phyloP scores from a whole-genome alignment of 163 green algal genomes.

The Chlorella variabilis region DNA sequence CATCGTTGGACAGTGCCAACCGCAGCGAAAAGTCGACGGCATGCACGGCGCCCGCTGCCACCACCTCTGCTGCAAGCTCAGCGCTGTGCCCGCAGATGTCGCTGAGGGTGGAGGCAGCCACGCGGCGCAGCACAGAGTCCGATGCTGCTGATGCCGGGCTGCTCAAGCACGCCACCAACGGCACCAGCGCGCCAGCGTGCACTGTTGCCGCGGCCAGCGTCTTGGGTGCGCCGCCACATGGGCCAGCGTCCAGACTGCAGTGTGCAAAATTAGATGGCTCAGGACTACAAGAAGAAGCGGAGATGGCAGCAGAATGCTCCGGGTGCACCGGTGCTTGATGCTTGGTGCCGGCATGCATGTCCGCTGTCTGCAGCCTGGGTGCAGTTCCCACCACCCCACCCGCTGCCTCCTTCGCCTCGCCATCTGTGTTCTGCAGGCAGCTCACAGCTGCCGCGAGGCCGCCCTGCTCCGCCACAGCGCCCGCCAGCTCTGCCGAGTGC shows the following conservation, averaged over 20 bases:
- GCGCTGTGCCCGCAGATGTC: conserved; percentile 89
- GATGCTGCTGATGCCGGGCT: conserved; percentile 51
- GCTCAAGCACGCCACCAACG: conserved; percentile 88
- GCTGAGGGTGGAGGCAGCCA: conserved; percentile 80
- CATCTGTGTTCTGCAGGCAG: conserved; percentile 91
- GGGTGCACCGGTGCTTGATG: too few relatives aligned
- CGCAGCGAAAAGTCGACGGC: not conserved
- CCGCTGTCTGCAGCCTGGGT: too few relatives aligned
- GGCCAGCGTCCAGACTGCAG: conserved; percentile 78
- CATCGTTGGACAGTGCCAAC: conserved; percentile 73
- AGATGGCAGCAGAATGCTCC: too few relatives aligned
- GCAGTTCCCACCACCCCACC: conserved; percentile 39
- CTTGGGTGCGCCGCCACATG: conserved; percentile 84
- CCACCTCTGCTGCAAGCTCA: conserved; percentile 84
- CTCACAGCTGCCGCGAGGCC: conserved; percentile 77
- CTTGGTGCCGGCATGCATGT: too few relatives aligned
- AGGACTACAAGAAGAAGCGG: too few relatives aligned
- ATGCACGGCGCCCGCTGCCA: conserved; percentile 73
- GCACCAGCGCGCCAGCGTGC: conserved; percentile 72
- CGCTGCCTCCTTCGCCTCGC: conserved; percentile 83
- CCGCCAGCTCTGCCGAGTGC: conserved; percentile 83
- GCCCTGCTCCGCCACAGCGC: conserved; percentile 83
- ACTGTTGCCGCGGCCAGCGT: conserved; percentile 80
- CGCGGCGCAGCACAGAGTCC: conserved; percentile 85
- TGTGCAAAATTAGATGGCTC: not conserved